Base-by-base conservation (phyloP, 768 basidiomycete species). In the Hericium rajendrae region DNA sequence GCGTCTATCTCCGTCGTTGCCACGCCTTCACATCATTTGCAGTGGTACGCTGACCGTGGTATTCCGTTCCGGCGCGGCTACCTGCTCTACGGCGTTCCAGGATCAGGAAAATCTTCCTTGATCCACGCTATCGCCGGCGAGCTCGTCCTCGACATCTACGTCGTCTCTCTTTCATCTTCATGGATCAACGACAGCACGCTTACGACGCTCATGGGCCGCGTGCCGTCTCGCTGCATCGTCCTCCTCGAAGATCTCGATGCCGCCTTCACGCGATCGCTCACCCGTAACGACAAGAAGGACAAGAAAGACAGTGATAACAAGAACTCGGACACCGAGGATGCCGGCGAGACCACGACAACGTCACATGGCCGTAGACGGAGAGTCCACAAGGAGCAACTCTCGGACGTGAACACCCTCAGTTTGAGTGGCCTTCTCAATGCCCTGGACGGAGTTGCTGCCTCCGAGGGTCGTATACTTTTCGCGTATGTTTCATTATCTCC, bases 41-140 rank as follows among this genome's bases (percentile, higher is more conserved):
- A 89, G 83, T 93, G 91, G 91, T 94, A 93, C 64, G 88, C 88
- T n/a, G 88, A 91, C 70, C 85, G 91, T 64, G 91, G 91, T 53
- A 92, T 93, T 62, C 91, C 91, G 32, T 93, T 90, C 80, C 86
- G 91, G 55, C 82, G 91, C 56, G 91, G 91, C 4, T 91, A 91
- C 69, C 80, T 92, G 53, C 76, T 92, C 22, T 84, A 91, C 63
- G 88, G 89, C 61, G 86, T 90, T 26, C 85, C 91, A 11, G 91
- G 91, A 51, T 88, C 86, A 26, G 91, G 91, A 50, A 94, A 94
- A 74, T 86, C 85, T 20, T 90, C 88, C 18, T 76, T 92, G 56
- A 91, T 93, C 64, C 89, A 93, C 61, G 82, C 91, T 13, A 82
- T 94, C 28, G 93, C 93, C 8, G 92, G 92, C 49, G 86, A 89